Conservation (phyloP, 2,329 filamentous ascomycete genomes). For the Fusarium buxicola region DNA sequence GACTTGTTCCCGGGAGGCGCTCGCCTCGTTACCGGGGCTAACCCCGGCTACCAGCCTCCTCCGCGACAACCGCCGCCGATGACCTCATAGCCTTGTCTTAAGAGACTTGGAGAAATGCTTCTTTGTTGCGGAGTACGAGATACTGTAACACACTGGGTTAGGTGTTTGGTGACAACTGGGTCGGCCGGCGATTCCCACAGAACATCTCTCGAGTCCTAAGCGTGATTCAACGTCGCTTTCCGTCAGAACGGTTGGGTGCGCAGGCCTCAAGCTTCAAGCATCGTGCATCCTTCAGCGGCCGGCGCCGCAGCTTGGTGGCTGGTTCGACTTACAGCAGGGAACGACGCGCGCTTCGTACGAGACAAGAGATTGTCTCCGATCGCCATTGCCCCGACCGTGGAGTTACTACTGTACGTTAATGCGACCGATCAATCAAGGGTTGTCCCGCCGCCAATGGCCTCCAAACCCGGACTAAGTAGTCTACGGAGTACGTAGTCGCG, state of each 20-base stretch:
- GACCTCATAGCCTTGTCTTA: constrained; percentile 39
- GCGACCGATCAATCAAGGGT: neutral
- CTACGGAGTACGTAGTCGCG: no score
- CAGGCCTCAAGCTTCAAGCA: constrained; percentile 5
- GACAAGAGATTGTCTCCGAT: neutral
- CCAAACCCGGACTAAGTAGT: constrained; percentile 33
- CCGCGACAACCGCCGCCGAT: constrained; percentile 41
- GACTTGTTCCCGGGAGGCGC: constrained; percentile 37
- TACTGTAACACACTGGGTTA: constrained; percentile 12
- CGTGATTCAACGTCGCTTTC: neutral
- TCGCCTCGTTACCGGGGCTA: constrained; percentile 25
- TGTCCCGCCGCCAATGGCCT: constrained; percentile 25
- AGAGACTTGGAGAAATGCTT: constrained; percentile 5
- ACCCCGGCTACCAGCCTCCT: constrained; percentile 18
- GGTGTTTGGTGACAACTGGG: neutral
- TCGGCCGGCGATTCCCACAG: neutral
- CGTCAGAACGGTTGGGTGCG: neutral
- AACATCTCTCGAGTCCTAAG: neutral
- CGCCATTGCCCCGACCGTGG: no score
- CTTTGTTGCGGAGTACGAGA: constrained; percentile 12
- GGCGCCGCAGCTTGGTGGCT: constrained; percentile 9
- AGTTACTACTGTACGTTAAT: neutral
- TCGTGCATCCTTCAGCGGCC: constrained; percentile 6
- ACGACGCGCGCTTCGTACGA: neutral
- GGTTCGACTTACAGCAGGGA: neutral